Conservation (phyloP, 2,329 filamentous ascomycete genomes). For the Hymenoscyphus repandus region DNA sequence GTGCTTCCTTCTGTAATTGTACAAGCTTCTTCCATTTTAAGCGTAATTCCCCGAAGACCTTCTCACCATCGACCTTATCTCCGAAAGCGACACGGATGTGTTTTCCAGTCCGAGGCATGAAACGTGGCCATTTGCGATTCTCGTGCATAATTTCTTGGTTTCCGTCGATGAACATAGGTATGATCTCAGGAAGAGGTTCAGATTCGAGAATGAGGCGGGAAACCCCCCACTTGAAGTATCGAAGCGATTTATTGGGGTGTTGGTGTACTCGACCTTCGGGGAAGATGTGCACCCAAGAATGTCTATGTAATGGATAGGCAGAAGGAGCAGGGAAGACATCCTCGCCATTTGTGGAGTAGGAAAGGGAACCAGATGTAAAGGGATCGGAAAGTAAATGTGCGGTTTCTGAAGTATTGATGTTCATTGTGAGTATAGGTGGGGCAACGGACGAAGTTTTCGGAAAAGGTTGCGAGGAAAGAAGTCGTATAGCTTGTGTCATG, state of each 20-base stretch:
- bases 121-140: slow-evolving; percentile 70
- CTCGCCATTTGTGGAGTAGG: slow-evolving; percentile 60
- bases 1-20: slow-evolving; percentile 41
- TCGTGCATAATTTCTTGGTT: slow-evolving; percentile 87
- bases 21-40: slow-evolving; percentile 67
- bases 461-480: slow-evolving; percentile 63
- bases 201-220: slow-evolving; percentile 86
- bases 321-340: slow-evolving; percentile 69
- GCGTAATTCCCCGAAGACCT: slow-evolving; percentile 72
- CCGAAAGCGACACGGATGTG: slow-evolving; percentile 73
- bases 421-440: slow-evolving; percentile 25
- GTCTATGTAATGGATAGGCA: slow-evolving; percentile 61
- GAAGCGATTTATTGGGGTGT: slow-evolving; percentile 69
- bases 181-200: slow-evolving; percentile 78
- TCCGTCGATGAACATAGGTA: slow-evolving; percentile 93
- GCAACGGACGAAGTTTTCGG: slow-evolving; percentile 20
- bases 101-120: slow-evolving; percentile 70
- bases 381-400: slow-evolving; percentile 33
- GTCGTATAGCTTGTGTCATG: slow-evolving; percentile 75
- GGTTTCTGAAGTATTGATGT: background rate
- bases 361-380: slow-evolving; percentile 43
- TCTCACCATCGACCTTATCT: slow-evolving; percentile 67
- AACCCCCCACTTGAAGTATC: slow-evolving; percentile 98
- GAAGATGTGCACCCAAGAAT: slow-evolving; percentile 91
- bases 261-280: slow-evolving; percentile 95